phyloP scores from a whole-genome alignment of 2,329 filamentous ascomycete species.

The Elsinoe fawcettii region DNA sequence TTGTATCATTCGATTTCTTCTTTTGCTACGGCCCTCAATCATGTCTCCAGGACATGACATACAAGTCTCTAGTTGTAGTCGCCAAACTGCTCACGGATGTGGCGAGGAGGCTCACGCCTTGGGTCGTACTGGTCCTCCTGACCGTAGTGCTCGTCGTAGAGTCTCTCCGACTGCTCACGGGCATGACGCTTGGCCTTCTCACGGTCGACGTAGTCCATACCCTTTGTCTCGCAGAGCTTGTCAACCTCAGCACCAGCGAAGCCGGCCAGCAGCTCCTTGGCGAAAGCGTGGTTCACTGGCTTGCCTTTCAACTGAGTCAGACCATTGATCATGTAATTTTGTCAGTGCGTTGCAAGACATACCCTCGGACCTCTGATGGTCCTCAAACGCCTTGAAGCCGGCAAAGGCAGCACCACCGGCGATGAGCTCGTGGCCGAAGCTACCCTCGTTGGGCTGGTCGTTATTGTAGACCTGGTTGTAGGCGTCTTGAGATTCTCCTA shows the following conservation, averaged over 20 bases:
- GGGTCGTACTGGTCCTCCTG: constrained; percentile 41
- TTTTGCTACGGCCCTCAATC: neutral
- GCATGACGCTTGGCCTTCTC: constrained; percentile 43
- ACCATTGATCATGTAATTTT: neutral
- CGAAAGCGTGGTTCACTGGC: constrained; percentile 62
- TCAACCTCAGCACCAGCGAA: constrained; percentile 69
- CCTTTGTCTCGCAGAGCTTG: constrained; percentile 57
- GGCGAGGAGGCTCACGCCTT: constrained; percentile 31
- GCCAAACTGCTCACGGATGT: constrained; percentile 28
- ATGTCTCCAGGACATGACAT: neutral
- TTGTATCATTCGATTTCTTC: neutral
- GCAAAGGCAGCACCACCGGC: constrained; percentile 70
- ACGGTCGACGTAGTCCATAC: constrained; percentile 41
- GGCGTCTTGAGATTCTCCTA: constrained; percentile 46
- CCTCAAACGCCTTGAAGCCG: constrained; percentile 72
- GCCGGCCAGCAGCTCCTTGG: constrained; percentile 68
- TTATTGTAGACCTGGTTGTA: constrained; percentile 50
- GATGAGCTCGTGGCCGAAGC: constrained; percentile 64
- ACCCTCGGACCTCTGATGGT: constrained; percentile 63
- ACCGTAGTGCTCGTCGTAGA: constrained; percentile 46
- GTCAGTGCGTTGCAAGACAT: constrained; percentile 25
- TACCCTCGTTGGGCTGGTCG: constrained; percentile 49
- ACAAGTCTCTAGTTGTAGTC: constrained; percentile 21
- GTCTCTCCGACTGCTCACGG: constrained; percentile 34
- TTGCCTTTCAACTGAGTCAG: constrained; percentile 47